phyloP scores from a whole-genome alignment of 192 early-diverging fungal genomes.

The Funneliformis mosseae region DNA sequence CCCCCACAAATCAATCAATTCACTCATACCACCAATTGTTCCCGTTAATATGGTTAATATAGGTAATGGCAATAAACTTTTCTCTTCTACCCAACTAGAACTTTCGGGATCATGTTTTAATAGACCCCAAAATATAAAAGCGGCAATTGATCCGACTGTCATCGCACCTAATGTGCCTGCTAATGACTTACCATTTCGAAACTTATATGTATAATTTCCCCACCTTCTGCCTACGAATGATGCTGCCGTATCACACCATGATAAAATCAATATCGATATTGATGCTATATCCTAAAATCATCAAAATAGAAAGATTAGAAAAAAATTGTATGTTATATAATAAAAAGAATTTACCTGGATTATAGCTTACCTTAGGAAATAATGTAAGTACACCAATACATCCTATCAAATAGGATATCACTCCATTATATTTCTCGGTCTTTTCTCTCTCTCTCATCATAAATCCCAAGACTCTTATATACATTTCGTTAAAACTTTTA shows the following conservation, averaged over 20 bases:
- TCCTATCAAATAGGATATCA: constrained; percentile 47
- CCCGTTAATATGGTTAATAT: constrained; percentile 42
- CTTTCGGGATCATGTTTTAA: background rate
- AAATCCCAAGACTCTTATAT: constrained; percentile 41
- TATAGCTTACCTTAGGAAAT: constrained; percentile 27
- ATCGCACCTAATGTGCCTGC: constrained; percentile 50
- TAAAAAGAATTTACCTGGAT: background rate
- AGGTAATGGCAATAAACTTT: constrained; percentile 19
- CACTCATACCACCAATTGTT: constrained; percentile 44
- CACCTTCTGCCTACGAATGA: constrained; percentile 44
- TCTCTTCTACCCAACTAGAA: constrained; percentile 17
- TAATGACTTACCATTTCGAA: constrained; percentile 44
- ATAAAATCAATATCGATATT: constrained; percentile 49
- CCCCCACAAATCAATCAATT: constrained; percentile 41
- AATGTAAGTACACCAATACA: constrained; percentile 27
- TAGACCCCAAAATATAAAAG: constrained; percentile 37
- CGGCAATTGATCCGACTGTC: constrained; percentile 38
- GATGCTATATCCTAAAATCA: constrained; percentile 42
- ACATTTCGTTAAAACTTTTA: constrained; percentile 41
- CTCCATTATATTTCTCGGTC: constrained; percentile 40
- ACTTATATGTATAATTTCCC: constrained; percentile 46
- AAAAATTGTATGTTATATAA: background rate
- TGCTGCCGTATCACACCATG: constrained; percentile 54
- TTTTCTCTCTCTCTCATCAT: constrained; percentile 52
- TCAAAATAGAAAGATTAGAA: constrained; percentile 30